phyloP scores from a whole-genome alignment of 129 eudicot species.

The Escallonia rubra region DNA sequence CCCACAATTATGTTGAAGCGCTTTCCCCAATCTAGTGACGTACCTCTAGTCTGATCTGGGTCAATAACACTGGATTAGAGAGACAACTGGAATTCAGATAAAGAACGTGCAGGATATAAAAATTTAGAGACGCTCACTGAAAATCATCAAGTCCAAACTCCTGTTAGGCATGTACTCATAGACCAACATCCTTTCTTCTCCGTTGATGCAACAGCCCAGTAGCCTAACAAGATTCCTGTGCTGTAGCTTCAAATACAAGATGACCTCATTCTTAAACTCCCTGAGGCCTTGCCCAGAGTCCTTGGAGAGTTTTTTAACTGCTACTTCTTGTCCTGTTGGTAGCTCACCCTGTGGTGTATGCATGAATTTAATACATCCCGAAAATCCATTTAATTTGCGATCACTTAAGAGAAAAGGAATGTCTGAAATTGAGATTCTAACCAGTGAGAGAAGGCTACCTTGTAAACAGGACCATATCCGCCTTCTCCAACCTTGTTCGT shows the following conservation, averaged over 20 bases:
- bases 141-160: constrained; percentile 25
- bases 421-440: too few species aligned
- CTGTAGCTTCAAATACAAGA: constrained; percentile 26
- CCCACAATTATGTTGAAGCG: constrained; percentile 24
- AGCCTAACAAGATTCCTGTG: constrained; percentile 37
- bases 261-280: constrained; percentile 33
- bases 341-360: constrained; percentile 20
- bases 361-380: too few species aligned
- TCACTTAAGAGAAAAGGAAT: too few species aligned
- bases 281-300: constrained; percentile 17
- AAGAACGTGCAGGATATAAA: neutral
- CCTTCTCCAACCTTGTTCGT: constrained; percentile 40
- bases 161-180: constrained; percentile 30
- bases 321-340: constrained; percentile 9
- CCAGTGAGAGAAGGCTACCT: constrained; percentile 7
- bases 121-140: constrained; percentile 6
- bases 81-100: neutral
- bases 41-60: constrained; percentile 18
- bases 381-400: too few species aligned
- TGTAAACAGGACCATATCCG: constrained; percentile 36
- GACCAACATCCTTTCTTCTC: constrained; percentile 23
- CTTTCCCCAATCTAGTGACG: constrained; percentile 17
- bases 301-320: constrained; percentile 4
- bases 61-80: neutral
- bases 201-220: constrained; percentile 28